Percentiles rank a stretch among this genome's conserved stretches.
These are phyloP conservation scores for Globisporangium heterothallicum DNA, from an alignment of 352 stramenopile species.

Conservation along the genomic window DNA sequence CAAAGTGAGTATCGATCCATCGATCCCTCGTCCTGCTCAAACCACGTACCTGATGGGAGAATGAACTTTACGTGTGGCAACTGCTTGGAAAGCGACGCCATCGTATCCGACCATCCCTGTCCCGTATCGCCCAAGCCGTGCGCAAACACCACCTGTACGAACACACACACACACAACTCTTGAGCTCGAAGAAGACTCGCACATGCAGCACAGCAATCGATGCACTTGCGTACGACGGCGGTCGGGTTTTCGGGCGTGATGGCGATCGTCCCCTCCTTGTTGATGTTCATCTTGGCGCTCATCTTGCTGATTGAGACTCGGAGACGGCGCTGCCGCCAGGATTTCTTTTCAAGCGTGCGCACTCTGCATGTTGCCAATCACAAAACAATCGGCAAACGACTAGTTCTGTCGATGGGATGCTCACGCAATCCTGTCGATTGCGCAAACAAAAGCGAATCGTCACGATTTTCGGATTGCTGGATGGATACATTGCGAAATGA, in stretches of 20 bases:
- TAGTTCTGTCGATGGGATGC: no score
- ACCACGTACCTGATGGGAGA: slow-evolving; percentile 57
- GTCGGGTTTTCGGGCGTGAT: slow-evolving; percentile 21
- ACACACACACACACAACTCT: neutral
- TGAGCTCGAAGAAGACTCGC: no score
- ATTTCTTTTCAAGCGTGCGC: no score
- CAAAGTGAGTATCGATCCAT: no score
- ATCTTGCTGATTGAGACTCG: no score
- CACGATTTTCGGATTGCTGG: neutral
- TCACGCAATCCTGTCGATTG: neutral
- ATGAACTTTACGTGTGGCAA: slow-evolving; percentile 76
- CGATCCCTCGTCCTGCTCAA: no score
- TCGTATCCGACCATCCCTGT: slow-evolving; percentile 77
- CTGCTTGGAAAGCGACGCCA: slow-evolving; percentile 41
- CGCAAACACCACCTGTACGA: slow-evolving; percentile 57
- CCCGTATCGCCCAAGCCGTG: slow-evolving; percentile 92
- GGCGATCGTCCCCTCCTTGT: slow-evolving; percentile 20
- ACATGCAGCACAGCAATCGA: neutral
- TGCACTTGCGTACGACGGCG: slow-evolving; percentile 4
- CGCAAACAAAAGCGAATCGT: neutral
- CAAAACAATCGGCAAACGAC: no score
- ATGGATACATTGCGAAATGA: neutral
- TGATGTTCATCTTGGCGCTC: slow-evolving; percentile 16
- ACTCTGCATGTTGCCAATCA: no score
- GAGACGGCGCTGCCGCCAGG: no score